Evolutionary conservation across 495 filamentous ascomycete species (phyloP), one percentile per base, ranked within the genome.

Genomic region (Neurospora sp.): DNA sequence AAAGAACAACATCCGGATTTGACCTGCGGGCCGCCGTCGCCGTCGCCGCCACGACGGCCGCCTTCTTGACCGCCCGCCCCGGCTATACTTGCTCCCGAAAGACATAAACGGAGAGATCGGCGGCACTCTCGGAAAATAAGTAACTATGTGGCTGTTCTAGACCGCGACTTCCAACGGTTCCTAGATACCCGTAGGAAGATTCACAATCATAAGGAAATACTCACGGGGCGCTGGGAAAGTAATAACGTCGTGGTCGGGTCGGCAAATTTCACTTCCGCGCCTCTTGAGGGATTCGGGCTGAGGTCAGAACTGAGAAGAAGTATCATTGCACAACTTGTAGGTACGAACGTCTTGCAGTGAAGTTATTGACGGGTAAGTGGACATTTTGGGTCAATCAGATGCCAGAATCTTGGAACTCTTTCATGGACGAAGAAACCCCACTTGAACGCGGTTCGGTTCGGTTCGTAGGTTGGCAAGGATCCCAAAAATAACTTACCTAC

Each of bases 111-210:
- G 46, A 54, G 20, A 12, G 20, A 23, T 54, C 20, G 20, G 10
- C 10, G 20, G 10, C 10, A 54, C 4, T 23, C 2, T 54, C 20
- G 3, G 20, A 27, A 12, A 27, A 41, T 72, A 49, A 23, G 27
- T 4, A 44, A 41, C 3, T 7, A 31, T 23, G 35, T 18, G 39
- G n/a, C 39, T 54, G 38, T 49, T 37, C 35, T 18, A 37, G 69
- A 71, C 14, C 40, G 27, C n/a, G 39, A 44, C 60, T 23, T 73
- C 46, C 73, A 74, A 76, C 71, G 46, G 46, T 10, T 27, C 23
- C 31, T 71, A 16, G 16, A 39, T 39, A 76, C 74, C 75, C 75
- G 75, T 42, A 71, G 23, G 49, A 46, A n/a, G 20, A 23, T 16
- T 39, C 37, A 10, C 38, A 12, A 70, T 31, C 75, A 72, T 35